phyloP scores from a whole-genome alignment of 805 yeast species.

The Starmera caribaea region DNA sequence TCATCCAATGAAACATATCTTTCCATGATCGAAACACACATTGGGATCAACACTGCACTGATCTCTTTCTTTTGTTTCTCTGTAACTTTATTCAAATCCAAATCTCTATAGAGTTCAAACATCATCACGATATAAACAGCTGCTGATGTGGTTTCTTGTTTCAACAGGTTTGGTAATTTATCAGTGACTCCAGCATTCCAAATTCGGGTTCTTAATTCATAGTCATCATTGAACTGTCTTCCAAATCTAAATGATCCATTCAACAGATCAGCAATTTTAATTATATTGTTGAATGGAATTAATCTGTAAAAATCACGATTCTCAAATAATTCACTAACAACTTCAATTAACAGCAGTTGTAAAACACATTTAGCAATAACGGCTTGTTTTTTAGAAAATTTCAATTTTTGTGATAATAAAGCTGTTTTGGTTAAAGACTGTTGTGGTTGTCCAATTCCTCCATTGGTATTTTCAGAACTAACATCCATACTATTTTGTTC shows the following conservation, averaged over 20 bases:
- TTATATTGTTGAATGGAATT: slow-evolving; percentile 58
- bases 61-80: slow-evolving; percentile 38
- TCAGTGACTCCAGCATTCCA: slow-evolving; percentile 92
- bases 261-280: slow-evolving; percentile 50
- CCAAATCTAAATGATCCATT: slow-evolving; percentile 74
- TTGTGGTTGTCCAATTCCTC: slow-evolving; percentile 17
- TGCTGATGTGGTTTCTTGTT: slow-evolving; percentile 86
- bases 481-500: slow-evolving; percentile 12
- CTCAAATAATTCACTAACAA: slow-evolving; percentile 71
- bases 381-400: slow-evolving; percentile 38
- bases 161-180: slow-evolving; percentile 80
- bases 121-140: slow-evolving; percentile 77
- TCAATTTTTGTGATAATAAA: neutral
- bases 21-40: slow-evolving; percentile 62
- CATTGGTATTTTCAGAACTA: slow-evolving; percentile 23
- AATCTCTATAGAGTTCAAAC: slow-evolving; percentile 71
- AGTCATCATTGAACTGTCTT: slow-evolving; percentile 78
- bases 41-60: slow-evolving; percentile 47
- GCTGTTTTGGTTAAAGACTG: neutral
- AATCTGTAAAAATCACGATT: slow-evolving; percentile 55
- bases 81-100: slow-evolving; percentile 38
- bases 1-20: slow-evolving; percentile 70
- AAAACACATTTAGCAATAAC: slow-evolving; percentile 89
- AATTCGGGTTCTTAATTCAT: slow-evolving; percentile 75
- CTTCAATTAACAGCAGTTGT: slow-evolving; percentile 82